Conservation (phyloP, 352 stramenopile genomes). For the Phytophthora chlamydospora region DNA sequence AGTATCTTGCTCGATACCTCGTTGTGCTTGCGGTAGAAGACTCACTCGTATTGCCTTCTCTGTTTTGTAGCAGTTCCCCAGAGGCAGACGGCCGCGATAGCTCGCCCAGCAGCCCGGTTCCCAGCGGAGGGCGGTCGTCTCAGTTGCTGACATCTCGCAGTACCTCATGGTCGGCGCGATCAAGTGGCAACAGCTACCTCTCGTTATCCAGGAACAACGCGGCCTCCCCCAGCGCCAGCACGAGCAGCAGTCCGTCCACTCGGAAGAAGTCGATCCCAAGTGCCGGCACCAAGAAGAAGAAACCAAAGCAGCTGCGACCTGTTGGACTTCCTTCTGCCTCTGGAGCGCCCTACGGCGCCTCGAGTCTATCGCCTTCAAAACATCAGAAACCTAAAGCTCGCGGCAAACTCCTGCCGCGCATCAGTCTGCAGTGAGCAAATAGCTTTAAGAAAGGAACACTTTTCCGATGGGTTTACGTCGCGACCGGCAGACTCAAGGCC, state of each 20-base stretch:
- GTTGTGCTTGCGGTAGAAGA: background rate
- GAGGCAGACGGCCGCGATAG: constrained; percentile 27
- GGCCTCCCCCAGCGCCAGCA: constrained; percentile 14
- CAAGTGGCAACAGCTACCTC: constrained; percentile 18
- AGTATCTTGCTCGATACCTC: background rate
- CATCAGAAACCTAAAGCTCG: constrained; percentile 31
- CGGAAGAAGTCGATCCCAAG: constrained; percentile 20
- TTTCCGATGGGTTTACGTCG: background rate
- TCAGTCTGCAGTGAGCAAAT: constrained; percentile 26
- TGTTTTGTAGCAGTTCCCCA: constrained; percentile 23
- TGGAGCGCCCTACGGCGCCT: constrained; percentile 8
- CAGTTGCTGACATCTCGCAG: constrained; percentile 24
- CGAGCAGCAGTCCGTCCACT: constrained; percentile 19
- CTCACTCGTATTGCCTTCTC: constrained; percentile 6
- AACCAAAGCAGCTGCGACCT: constrained; percentile 25
- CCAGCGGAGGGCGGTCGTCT: constrained; percentile 14
- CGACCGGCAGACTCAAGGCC: background rate
- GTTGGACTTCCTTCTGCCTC: constrained; percentile 25
- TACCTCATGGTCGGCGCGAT: constrained; percentile 18
- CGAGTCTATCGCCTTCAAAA: constrained; percentile 29
- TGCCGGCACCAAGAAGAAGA: constrained; percentile 30
- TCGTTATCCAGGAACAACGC: constrained; percentile 33
- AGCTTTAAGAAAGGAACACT: constrained; percentile 8
- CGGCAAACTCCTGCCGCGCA: constrained; percentile 33
- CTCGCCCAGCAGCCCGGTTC: constrained; percentile 19